Evolutionary conservation across 2,329 filamentous ascomycete genomes (phyloP).

Genomic region (Domatiomyces catenatus): DNA sequence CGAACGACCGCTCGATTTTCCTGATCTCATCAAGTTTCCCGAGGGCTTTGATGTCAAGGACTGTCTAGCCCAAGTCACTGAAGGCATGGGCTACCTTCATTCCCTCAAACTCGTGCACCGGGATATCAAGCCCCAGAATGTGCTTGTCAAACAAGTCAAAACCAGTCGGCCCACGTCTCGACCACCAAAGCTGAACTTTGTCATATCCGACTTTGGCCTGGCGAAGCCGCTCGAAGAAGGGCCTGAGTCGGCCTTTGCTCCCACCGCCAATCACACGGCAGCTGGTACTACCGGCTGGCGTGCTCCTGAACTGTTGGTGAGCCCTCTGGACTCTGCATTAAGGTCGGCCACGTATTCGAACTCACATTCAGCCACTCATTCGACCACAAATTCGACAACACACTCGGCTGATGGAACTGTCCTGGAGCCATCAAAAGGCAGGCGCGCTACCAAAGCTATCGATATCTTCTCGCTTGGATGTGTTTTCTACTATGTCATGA

Average conservation of each 20-base stretch:
- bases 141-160: constrained; percentile 52
- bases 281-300: constrained; percentile 93
- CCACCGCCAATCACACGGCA: constrained; percentile 61
- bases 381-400: constrained; percentile 21
- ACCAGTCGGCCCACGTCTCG: constrained; percentile 12
- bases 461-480: constrained; percentile 95
- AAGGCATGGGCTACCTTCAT: constrained; percentile 78
- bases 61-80: constrained; percentile 75
- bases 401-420: constrained; percentile 36
- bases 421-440: constrained; percentile 42
- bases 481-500: constrained; percentile 98
- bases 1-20: constrained; percentile 54
- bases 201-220: constrained; percentile 94
- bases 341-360: constrained; percentile 4
- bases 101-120: constrained; percentile 88
- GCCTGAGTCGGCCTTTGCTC: constrained; percentile 86
- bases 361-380: constrained; percentile 9
- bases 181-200: constrained; percentile 54
- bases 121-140: constrained; percentile 95
- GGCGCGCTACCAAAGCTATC: constrained; percentile 84
- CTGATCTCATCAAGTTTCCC: constrained; percentile 51
- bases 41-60: constrained; percentile 57
- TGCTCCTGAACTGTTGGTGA: constrained; percentile 77
- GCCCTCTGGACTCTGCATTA: constrained; percentile 24
- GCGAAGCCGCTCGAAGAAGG: constrained; percentile 86